phyloP scores from a whole-genome alignment of 352 stramenopile genomes.

The Pythium aristosporum region DNA sequence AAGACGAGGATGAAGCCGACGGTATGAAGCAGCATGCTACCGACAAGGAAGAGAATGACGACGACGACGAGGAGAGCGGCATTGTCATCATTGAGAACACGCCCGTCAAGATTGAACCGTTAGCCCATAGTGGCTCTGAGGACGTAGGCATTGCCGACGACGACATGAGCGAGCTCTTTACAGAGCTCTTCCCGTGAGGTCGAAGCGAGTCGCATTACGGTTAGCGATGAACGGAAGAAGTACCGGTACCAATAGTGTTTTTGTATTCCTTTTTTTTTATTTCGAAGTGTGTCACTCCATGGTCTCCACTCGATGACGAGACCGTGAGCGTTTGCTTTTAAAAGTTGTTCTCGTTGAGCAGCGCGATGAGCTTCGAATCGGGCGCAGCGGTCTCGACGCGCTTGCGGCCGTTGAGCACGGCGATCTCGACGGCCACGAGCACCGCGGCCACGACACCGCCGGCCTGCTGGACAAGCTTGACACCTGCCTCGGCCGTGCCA shows the following conservation, averaged over 20 bases:
- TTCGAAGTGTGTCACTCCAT: background rate
- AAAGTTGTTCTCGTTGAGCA: slow-evolving; percentile 74
- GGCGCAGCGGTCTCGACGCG: slow-evolving; percentile 45
- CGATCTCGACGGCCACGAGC: slow-evolving; percentile 96
- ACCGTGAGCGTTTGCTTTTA: slow-evolving; percentile 23
- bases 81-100: slow-evolving; percentile 15
- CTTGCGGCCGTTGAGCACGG: slow-evolving; percentile 49
- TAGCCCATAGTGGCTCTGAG: background rate
- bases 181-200: slow-evolving; percentile 22
- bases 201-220: background rate
- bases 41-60: background rate
- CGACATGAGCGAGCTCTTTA: slow-evolving; percentile 24
- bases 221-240: background rate
- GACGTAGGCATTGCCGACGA: background rate
- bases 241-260: slow-evolving; percentile 8
- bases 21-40: background rate
- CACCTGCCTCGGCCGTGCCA: slow-evolving; percentile 89
- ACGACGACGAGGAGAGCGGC: slow-evolving; percentile 7
- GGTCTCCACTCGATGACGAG: too few species aligned
- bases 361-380: slow-evolving; percentile 50
- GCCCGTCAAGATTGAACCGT: slow-evolving; percentile 22
- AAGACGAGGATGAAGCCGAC: background rate
- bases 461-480: slow-evolving; percentile 87
- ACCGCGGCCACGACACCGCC: slow-evolving; percentile 88
- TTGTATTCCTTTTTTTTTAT: slow-evolving; percentile 1